A percentile compares a stretch with the other conserved stretches of the same genome.
phyloP scores from a whole-genome alignment of 371 early-diverging fungal species.

The Massospora cicadina region DNA sequence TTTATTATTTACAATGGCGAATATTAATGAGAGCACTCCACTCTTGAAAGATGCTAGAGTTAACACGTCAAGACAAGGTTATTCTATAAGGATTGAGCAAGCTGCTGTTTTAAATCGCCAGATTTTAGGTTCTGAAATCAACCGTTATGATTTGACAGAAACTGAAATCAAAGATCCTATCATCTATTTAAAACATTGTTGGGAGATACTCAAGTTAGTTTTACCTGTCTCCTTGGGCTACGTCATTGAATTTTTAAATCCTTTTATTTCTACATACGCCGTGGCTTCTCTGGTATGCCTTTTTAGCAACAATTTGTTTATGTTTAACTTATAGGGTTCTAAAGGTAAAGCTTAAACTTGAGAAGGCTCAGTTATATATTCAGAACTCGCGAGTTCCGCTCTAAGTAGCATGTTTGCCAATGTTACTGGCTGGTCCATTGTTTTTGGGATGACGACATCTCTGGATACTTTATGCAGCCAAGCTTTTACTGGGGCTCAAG shows the following conservation, averaged over 20 bases:
- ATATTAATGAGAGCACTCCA: too few relatives aligned
- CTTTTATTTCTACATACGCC: conserved; percentile 5
- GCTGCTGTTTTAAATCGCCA: too few relatives aligned
- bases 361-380: not conserved
- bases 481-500: conserved; percentile 51
- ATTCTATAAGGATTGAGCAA: too few relatives aligned
- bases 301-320: not conserved
- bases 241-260: conserved; percentile 1
- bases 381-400: conserved; percentile 14
- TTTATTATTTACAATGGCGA: too few relatives aligned
- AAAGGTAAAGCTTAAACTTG: conserved; percentile 1
- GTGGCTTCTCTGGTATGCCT: conserved; percentile 3
- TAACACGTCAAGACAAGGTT: too few relatives aligned
- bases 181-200: not conserved
- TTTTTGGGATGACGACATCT: conserved; percentile 58
- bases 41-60: too few relatives aligned
- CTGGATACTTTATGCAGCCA: conserved; percentile 83
- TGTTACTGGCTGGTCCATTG: conserved; percentile 65
- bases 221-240: not conserved
- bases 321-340: not conserved
- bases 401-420: conserved; percentile 32
- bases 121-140: too few relatives aligned
- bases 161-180: not conserved
- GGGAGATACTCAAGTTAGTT: not conserved
- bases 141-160: not conserved